Base-by-base conservation (phyloP, 164 flowering plant species). In the Kalanchoe fedtschenkoi region DNA sequence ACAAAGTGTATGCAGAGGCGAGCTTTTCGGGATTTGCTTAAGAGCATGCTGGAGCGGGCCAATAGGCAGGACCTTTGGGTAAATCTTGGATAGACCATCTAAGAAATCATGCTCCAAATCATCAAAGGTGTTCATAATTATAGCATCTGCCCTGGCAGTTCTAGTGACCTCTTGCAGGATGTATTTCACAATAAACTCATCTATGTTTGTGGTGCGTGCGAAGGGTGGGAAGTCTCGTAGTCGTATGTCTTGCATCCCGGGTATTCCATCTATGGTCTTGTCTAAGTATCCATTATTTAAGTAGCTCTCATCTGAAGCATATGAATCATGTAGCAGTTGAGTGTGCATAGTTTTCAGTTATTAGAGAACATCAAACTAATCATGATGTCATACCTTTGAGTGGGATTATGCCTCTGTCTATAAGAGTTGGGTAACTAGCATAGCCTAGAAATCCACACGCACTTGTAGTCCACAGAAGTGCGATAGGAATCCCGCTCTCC, bases 371-470 rank as follows among this genome's bases (percentile, higher is more conserved):
- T 21, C 14, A 15, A 26, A 3, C 10, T 39, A 39, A 2, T 21
- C 34, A 13, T 22, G 58, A 16, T 28, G 34, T n/a, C 8, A 26
- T 58, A 80, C 88, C 88, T 79, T 79, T 74, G 9, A 85, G 71
- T 6, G 87, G 87, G 2, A 61, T 21, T 16, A 62, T 24, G 14
- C 83, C 85, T 56, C 43, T 58, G 5, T 70, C 68, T 4, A 72
- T 26, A 7, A 83, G 79, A 7, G 58, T 37, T 0, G 24, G 33
- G 58, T 66, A 79, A 0, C 76, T 78, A 1, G 63, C 5, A 39
- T 74, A 78, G 5, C 70, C 78, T 79, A 81, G 44, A 61, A 75
- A 68, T 1, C 82, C 86, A 67, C 84, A 81, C 5, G 77, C 88
- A 44, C 82, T 75, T 0, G 76, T 32, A 2, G 88, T 79, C 77